Evolutionary conservation across 2,329 filamentous ascomycete species (phyloP).

Genomic region (Cladosporium colombiae): DNA sequence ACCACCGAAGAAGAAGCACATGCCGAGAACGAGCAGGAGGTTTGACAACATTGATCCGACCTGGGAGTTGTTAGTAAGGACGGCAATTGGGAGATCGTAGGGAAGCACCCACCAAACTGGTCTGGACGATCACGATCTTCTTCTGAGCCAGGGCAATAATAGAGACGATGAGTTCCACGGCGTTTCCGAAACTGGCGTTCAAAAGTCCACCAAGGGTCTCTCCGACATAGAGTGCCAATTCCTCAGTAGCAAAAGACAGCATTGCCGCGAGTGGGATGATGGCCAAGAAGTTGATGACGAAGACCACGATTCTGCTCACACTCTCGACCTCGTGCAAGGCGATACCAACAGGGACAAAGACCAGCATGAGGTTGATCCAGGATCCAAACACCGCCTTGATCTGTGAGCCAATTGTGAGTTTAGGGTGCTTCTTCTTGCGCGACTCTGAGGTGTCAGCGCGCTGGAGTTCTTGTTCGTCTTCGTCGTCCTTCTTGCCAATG

Average conservation of each 20-base stretch:
- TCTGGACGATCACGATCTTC: slow-evolving; percentile 84
- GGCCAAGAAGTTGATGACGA: slow-evolving; percentile 89
- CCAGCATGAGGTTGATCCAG: slow-evolving; percentile 80
- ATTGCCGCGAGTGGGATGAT: slow-evolving; percentile 88
- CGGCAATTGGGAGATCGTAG: neutral
- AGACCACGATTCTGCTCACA: slow-evolving; percentile 61
- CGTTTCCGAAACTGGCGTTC: slow-evolving; percentile 84
- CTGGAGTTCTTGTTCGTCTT: slow-evolving; percentile 25
- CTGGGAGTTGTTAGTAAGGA: neutral
- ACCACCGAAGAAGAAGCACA: slow-evolving; percentile 89
- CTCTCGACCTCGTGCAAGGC: slow-evolving; percentile 64
- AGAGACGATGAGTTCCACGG: slow-evolving; percentile 57
- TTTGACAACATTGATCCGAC: slow-evolving; percentile 93
- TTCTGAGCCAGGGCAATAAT: slow-evolving; percentile 75
- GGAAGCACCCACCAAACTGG: slow-evolving; percentile 59
- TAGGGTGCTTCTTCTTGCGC: slow-evolving; percentile 32
- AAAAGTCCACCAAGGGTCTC: slow-evolving; percentile 86
- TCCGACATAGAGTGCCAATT: slow-evolving; percentile 74
- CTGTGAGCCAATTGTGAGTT: slow-evolving; percentile 48
- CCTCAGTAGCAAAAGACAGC: slow-evolving; percentile 85
- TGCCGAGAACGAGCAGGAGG: slow-evolving; percentile 82
- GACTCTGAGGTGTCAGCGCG: slow-evolving; percentile 25
- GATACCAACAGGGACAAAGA: slow-evolving; percentile 77
- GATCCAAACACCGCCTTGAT: slow-evolving; percentile 75
- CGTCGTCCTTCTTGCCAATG: slow-evolving; percentile 26